These are phyloP conservation scores for Euptelea pleiosperma DNA, from an alignment of 164 flowering plant species.

Conservation along the genomic window DNA sequence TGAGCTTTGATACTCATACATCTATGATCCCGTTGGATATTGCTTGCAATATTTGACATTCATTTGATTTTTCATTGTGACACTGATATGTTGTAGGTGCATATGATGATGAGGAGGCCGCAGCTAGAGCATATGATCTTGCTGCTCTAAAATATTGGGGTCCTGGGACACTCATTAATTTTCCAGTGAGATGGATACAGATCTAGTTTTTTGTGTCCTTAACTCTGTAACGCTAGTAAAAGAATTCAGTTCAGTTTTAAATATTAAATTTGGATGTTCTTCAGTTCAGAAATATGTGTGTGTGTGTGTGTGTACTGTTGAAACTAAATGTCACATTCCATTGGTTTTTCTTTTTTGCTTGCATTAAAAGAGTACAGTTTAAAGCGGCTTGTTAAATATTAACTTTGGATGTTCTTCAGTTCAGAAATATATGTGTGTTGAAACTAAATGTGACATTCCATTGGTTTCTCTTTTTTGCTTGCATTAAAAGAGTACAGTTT, in stretches of 20 bases:
- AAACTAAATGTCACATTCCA: too few species aligned
- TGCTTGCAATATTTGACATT: neutral
- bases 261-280: too few species aligned
- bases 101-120: slow-evolving; percentile 99
- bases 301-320: too few species aligned
- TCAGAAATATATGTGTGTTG: too few species aligned
- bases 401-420: too few species aligned
- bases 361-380: too few species aligned
- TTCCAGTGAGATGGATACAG: slow-evolving; percentile 69
- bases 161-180: slow-evolving; percentile 95
- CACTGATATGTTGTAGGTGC: slow-evolving; percentile 54
- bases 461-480: too few species aligned
- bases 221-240: neutral
- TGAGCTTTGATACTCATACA: slow-evolving; percentile 1
- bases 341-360: too few species aligned
- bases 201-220: slow-evolving; percentile 4
- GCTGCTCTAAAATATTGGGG: slow-evolving; percentile 99
- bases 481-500: too few species aligned
- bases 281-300: neutral
- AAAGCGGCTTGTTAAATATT: too few species aligned
- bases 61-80: slow-evolving; percentile 1
- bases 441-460: too few species aligned
- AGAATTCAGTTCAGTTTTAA: too few species aligned
- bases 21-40: neutral
- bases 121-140: slow-evolving; percentile 99